These are phyloP conservation scores for Neonectria sp. DNA, from an alignment of 2,329 filamentous ascomycete genomes.

Conservation along the genomic window DNA sequence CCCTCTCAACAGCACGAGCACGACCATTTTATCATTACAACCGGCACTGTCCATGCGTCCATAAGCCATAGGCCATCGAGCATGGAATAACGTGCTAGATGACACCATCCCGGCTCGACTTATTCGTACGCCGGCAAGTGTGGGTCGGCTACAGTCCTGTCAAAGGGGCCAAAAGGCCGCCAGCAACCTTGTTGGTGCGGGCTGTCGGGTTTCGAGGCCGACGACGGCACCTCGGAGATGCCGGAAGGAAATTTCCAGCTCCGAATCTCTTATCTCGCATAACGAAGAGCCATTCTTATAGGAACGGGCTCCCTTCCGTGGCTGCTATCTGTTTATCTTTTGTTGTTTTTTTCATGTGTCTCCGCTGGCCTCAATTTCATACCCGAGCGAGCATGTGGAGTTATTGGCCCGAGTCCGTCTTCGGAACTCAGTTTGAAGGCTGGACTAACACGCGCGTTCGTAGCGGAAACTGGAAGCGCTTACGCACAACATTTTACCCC, in stretches of 20 bases:
- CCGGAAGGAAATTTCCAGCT: slow-evolving; percentile 30
- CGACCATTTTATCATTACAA: slow-evolving; percentile 41
- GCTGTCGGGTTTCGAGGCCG: slow-evolving; percentile 36
- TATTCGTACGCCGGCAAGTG: slow-evolving; percentile 38
- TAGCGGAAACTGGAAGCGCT: neutral
- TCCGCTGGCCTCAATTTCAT: slow-evolving; percentile 9
- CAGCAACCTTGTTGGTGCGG: slow-evolving; percentile 42
- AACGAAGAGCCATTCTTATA: slow-evolving; percentile 11
- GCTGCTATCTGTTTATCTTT: neutral
- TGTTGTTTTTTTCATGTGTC: slow-evolving; percentile 1
- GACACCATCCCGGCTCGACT: slow-evolving; percentile 46
- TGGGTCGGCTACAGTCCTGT: slow-evolving; percentile 43
- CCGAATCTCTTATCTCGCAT: slow-evolving; percentile 38
- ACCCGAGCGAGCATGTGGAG: neutral
- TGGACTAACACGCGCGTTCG: slow-evolving; percentile 6
- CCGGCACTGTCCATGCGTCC: slow-evolving; percentile 19
- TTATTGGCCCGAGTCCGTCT: neutral
- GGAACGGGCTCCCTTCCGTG: slow-evolving; percentile 13
- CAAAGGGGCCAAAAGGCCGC: slow-evolving; percentile 34
- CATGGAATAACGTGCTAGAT: slow-evolving; percentile 50
- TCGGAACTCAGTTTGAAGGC: slow-evolving; percentile 1
- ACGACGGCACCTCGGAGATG: slow-evolving; percentile 35
- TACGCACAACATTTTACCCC: slow-evolving; percentile 7
- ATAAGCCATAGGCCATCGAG: slow-evolving; percentile 49
- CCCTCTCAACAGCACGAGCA: slow-evolving; percentile 29